Base-by-base conservation (phyloP, 345 rosid genomes). In the Raphanus sativus region DNA sequence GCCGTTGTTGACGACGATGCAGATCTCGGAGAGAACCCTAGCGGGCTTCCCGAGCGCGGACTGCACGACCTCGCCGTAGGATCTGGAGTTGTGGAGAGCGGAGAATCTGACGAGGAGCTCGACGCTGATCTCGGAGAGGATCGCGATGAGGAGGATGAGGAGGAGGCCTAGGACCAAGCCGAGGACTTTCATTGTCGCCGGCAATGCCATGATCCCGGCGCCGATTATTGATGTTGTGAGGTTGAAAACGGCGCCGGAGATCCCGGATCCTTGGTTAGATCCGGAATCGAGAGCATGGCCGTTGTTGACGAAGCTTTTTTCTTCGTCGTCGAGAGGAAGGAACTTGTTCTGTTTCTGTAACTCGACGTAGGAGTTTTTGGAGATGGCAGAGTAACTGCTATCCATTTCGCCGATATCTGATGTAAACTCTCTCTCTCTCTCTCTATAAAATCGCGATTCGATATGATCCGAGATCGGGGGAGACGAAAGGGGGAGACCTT, bases 171-270 rank as follows among this genome's bases (percentile, higher is more conserved):
- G 73, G 66, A 84, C 66, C 85, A 95, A 59, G 28, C 99, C 98
- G 24, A 95, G 91, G 76, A 95, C 93, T 83, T 95, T 92, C 96
- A 95, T 88, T 4, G 96, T 87, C 15, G 99, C 98, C 1, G 99
- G 99, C 76, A 95, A 85, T 77, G 99, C 98, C 99, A 95, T 95
- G 69, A 95, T 92, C 65, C 99, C 99, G 13, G 99, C 99, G 11
- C 99, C 99, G 74, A 95, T 88, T 71, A 95, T 82, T 0, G 99
- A 67, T 0, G 99, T 95, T 42, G 99, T 82, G 65, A 95, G 94
- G 60, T 95, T 95, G 52, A 92, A 95, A 69, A 95, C 98, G 1
- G 98, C 98, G 5, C 99, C 99, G 38, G 81, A 75, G 48, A 89
- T 36, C 3, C 89, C 91, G 72, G 98, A 88, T 59, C 89, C 91